A percentile compares a stretch with the other conserved stretches of the same genome.
Conservation (phyloP, 2,329 filamentous ascomycete genomes). For the Aspergillus ruber region DNA sequence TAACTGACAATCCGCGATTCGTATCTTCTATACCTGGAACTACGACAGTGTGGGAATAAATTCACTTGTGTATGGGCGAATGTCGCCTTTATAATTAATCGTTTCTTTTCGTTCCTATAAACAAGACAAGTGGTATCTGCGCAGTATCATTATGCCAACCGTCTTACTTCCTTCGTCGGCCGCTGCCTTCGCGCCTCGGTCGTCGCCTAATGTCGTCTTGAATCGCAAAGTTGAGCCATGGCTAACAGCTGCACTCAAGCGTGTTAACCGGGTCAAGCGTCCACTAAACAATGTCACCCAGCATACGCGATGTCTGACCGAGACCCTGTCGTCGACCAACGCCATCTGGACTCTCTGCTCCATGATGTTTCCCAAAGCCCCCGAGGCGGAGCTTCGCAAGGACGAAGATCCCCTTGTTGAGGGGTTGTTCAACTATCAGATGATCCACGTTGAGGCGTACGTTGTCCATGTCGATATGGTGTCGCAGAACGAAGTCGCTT, state of each 20-base stretch:
- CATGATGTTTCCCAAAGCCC: conserved; percentile 84
- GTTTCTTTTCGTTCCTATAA: conserved; percentile 22
- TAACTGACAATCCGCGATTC: neutral
- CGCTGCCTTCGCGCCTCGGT: conserved; percentile 89
- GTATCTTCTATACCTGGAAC: neutral
- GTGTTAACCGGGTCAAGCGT: conserved; percentile 93
- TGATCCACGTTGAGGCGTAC: conserved; percentile 91
- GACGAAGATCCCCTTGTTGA: conserved; percentile 79
- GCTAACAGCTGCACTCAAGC: conserved; percentile 93
- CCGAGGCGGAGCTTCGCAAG: conserved; percentile 74
- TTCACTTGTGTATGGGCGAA: conserved; percentile 29
- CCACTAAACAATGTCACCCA: conserved; percentile 95
- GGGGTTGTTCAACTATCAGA: conserved; percentile 84
- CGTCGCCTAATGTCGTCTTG: conserved; percentile 89
- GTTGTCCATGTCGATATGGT: conserved; percentile 99
- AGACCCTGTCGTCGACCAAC: conserved; percentile 80
- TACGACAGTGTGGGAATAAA: conserved; percentile 7
- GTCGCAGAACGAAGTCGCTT: conserved; percentile 91
- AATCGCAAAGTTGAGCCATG: conserved; percentile 89
- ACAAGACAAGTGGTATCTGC: conserved; percentile 45
- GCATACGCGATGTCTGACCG: conserved; percentile 90
- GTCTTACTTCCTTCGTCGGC: conserved; percentile 92
- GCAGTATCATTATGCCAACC: conserved; percentile 70
- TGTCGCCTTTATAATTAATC: conserved; percentile 30
- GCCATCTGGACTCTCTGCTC: conserved; percentile 94